Percentiles rank a stretch among this genome's conserved stretches.
Conservation (phyloP, 306 rosid genomes). For the Oemleria cerasiformis region DNA sequence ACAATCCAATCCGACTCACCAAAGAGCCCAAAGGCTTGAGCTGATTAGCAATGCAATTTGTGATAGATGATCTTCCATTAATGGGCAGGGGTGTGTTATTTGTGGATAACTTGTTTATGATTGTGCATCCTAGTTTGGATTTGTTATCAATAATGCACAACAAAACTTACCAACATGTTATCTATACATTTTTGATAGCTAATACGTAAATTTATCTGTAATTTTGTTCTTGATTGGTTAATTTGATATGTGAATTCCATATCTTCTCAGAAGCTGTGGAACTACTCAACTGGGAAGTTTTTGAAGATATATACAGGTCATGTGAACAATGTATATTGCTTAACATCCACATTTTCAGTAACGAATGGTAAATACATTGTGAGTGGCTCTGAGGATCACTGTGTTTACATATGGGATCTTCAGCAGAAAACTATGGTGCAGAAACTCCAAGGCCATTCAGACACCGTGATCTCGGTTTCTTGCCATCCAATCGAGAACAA, state of each 20-base stretch:
- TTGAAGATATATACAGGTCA: constrained; percentile 69
- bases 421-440: constrained; percentile 75
- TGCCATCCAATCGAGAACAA: constrained; percentile 87
- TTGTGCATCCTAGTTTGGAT: too few species aligned
- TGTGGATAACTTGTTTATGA: too few species aligned
- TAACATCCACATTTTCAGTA: constrained; percentile 81
- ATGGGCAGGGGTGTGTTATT: too few species aligned
- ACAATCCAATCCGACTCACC: too few species aligned
- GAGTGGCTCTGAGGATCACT: constrained; percentile 84
- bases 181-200: too few species aligned
- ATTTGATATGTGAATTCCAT: not conserved
- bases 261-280: constrained; percentile 75
- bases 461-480: constrained; percentile 73
- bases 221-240: not conserved
- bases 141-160: too few species aligned
- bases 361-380: constrained; percentile 86
- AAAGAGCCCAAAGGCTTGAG: not conserved
- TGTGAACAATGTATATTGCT: constrained; percentile 56
- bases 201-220: not conserved
- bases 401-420: constrained; percentile 92
- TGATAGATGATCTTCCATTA: too few species aligned
- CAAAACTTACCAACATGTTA: too few species aligned
- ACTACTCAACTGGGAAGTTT: constrained; percentile 63
- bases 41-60: not conserved
- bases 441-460: constrained; percentile 87